These are phyloP conservation scores for Tulasnella sp. DNA, from an alignment of 768 basidiomycete species.

Conservation along the genomic window DNA sequence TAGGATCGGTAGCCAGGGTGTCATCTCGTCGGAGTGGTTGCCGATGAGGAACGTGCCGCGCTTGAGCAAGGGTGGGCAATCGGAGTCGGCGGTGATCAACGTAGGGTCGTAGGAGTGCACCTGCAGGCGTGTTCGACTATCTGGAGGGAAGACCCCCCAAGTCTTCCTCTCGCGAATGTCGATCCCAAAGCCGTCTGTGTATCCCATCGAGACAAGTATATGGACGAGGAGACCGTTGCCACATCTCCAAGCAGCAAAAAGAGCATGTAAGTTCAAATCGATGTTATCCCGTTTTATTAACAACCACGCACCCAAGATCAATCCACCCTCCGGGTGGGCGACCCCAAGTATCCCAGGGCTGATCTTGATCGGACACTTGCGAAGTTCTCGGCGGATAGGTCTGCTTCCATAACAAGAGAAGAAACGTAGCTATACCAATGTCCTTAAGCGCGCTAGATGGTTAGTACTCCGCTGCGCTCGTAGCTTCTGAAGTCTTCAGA, in stretches of 20 bases:
- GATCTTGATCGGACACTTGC: constrained; percentile 20
- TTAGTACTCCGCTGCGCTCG: background rate
- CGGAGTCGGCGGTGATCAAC: constrained; percentile 16
- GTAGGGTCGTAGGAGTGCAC: constrained; percentile 65
- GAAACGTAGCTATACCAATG: constrained; percentile 86
- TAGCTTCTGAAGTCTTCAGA: background rate
- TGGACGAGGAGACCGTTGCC: constrained; percentile 91
- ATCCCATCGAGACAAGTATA: constrained; percentile 75
- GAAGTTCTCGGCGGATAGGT: constrained; percentile 34
- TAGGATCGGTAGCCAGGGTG: constrained; percentile 86
- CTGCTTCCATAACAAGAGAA: constrained; percentile 84
- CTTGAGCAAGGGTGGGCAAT: constrained; percentile 26
- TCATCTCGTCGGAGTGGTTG: constrained; percentile 94
- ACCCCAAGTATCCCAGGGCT: constrained; percentile 61
- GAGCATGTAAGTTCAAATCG: background rate
- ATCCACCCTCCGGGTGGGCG: constrained; percentile 77
- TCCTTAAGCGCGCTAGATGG: constrained; percentile 43
- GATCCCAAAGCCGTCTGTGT: constrained; percentile 59
- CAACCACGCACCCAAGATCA: constrained; percentile 59
- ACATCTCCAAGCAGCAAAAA: constrained; percentile 38
- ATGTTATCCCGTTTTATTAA: background rate
- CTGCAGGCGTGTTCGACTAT: constrained; percentile 48
- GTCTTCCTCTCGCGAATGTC: constrained; percentile 79
- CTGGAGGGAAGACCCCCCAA: constrained; percentile 64
- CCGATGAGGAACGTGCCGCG: constrained; percentile 59